Base-by-base conservation (phyloP, 345 rosid genomes). In the Bretschneidera sinensis region DNA sequence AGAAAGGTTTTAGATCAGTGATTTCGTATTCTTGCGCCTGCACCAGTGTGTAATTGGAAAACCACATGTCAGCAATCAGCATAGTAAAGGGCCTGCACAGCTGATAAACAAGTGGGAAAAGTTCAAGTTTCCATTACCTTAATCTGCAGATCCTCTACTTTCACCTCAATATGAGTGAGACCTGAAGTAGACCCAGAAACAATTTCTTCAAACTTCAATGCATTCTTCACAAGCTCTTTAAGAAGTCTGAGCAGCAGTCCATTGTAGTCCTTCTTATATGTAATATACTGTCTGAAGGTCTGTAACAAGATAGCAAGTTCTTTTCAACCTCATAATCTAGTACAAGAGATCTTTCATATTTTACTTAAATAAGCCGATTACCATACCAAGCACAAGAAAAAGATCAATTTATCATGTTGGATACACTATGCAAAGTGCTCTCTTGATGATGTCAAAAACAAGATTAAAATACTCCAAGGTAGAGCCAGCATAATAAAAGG, bases 1-100 rank as follows among this genome's bases (percentile, higher is more conserved):
- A 83, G 85, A 94, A 94, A 18, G 95, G 89, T 18, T 35, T 74
- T 33, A 90, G 79, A 68, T 88, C 90, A 21, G 74, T 81, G 43
- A 94, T 94, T 68, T 89, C 97, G 6, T 83, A 83, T 53, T 88
- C 96, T 54, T 81, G 87, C 1, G 96, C 97, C 99, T 94, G 85
- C 74, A 67, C 18, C 24, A 54, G 31, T 24, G 62, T 18, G 47
- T 23, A 54, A 18, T 31, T 9, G 51, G 33, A 34, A 54, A 34
- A 13, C 48, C 60, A 69, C 54, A 52, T 55, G 45, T 39, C 16
- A 39, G 45, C 4, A 7, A 1, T 4, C 16, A 39, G 45, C 9
- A 4, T 5, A 49, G 35, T 70, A 21, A 64, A 55, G 9, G 23
- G 33, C 17, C 18, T 20, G 60, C 4, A 22, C 20, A 39, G 13